phyloP scores from a whole-genome alignment of 2,329 filamentous ascomycete genomes.

The Chaetothyriales sp. region DNA sequence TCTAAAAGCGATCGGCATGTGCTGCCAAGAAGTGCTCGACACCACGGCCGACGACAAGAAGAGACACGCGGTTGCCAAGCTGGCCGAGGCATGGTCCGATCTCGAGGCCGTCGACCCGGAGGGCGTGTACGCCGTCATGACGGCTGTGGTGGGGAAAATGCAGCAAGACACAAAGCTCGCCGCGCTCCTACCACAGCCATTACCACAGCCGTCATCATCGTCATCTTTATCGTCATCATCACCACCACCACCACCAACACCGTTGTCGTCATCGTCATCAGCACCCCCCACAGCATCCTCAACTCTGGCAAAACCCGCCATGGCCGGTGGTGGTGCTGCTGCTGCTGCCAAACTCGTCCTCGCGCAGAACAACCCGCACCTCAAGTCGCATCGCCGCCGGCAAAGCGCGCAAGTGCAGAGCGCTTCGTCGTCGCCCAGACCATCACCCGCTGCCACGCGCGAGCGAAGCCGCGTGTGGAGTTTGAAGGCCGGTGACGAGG shows the following conservation, averaged over 20 bases:
- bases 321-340: neutral
- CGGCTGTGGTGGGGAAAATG: conserved; percentile 60
- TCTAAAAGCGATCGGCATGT: conserved; percentile 65
- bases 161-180: conserved; percentile 33
- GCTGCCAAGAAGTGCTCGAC: conserved; percentile 74
- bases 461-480: conserved; percentile 19
- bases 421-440: conserved; percentile 19
- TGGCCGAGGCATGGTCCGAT: conserved; percentile 73
- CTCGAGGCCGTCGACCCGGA: conserved; percentile 83
- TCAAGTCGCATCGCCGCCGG: conserved; percentile 62
- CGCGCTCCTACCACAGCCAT: conserved; percentile 24
- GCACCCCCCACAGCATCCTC: conserved; percentile 24
- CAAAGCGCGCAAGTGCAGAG: conserved; percentile 33
- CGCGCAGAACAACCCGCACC: conserved; percentile 70
- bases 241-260: conserved; percentile 23
- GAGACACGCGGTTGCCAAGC: conserved; percentile 65
- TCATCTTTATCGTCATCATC: conserved; percentile 7
- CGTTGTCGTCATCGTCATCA: neutral
- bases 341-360: conserved; percentile 51
- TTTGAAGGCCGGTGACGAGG: conserved; percentile 35
- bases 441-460: conserved; percentile 19
- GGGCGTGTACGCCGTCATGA: conserved; percentile 73
- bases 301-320: neutral
- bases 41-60: conserved; percentile 59
- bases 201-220: neutral